Conservation (phyloP, 176 grass and related monocot genomes). For the Cenchrus fungigraminus region DNA sequence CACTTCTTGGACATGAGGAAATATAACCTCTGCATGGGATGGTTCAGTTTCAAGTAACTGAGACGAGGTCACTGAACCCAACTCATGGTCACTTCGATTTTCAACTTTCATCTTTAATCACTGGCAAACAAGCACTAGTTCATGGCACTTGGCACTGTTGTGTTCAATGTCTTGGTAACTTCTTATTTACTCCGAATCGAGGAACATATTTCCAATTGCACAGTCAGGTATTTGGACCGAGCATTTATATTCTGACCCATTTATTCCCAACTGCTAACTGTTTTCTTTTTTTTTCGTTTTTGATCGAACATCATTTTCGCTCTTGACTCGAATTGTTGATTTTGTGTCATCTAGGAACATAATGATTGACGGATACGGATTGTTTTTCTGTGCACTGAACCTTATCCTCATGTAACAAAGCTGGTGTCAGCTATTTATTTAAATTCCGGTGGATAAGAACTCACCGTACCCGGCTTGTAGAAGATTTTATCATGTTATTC, state of each 20-base stretch:
- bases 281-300: background rate
- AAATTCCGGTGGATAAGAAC: background rate
- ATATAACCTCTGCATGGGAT: too few species aligned
- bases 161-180: too few species aligned
- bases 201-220: too few species aligned
- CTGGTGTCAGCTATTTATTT: background rate
- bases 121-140: too few species aligned
- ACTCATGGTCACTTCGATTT: too few species aligned
- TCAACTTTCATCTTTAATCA: too few species aligned
- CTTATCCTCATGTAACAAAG: background rate
- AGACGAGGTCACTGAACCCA: too few species aligned
- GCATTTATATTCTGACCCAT: constrained; percentile 18
- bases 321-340: background rate
- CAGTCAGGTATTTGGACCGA: background rate
- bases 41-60: too few species aligned
- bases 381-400: background rate
- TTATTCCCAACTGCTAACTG: constrained; percentile 1
- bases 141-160: too few species aligned
- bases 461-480: background rate
- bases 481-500: background rate
- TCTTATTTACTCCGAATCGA: too few species aligned
- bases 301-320: constrained; percentile 9
- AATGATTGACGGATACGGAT: background rate
- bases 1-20: too few species aligned
- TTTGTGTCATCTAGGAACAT: background rate